Evolutionary conservation across 805 yeast species (phyloP).

Genomic region (Ogataea neopini): DNA sequence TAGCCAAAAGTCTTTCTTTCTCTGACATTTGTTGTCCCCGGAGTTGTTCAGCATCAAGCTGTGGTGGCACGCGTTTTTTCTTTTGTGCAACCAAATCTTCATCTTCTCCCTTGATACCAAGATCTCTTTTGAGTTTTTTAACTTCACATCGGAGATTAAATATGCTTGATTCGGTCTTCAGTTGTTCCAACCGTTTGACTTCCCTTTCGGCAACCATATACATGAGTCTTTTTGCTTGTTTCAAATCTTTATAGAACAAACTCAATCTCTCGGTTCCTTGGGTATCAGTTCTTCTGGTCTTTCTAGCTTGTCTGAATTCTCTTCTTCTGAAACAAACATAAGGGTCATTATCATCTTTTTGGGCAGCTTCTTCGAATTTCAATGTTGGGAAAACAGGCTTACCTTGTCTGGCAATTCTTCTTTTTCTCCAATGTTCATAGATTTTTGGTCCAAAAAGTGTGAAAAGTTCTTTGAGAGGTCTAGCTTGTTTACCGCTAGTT

Average conservation of each 20-base stretch:
- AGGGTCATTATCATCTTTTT: constrained; percentile 89
- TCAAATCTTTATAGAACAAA: constrained; percentile 70
- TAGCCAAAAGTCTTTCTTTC: constrained; percentile 19
- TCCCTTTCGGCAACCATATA: constrained; percentile 76
- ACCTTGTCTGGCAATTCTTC: constrained; percentile 74
- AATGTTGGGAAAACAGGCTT: constrained; percentile 69
- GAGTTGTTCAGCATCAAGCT: constrained; percentile 20
- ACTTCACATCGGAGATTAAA: constrained; percentile 74
- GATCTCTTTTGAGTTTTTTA: constrained; percentile 70
- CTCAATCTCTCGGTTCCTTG: constrained; percentile 85
- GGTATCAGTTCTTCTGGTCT: constrained; percentile 91
- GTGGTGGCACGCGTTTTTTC: constrained; percentile 50
- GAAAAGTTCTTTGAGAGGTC: constrained; percentile 51
- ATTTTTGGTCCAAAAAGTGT: constrained; percentile 63
- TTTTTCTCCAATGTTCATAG: constrained; percentile 77
- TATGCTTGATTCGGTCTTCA: constrained; percentile 62
- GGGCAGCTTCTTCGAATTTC: constrained; percentile 79
- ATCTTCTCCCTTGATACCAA: constrained; percentile 81
- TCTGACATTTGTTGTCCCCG: constrained; percentile 19
- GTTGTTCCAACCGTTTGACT: constrained; percentile 55
- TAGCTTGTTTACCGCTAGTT: constrained; percentile 36
- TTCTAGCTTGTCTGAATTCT: constrained; percentile 92
- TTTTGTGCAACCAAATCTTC: constrained; percentile 79
- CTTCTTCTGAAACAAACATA: constrained; percentile 94
- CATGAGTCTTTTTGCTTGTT: constrained; percentile 69